Percentiles rank a stretch among this genome's conserved stretches.
These are phyloP conservation scores for Scheffersomyces titani DNA, from an alignment of 1,139 yeast species.

Conservation along the genomic window DNA sequence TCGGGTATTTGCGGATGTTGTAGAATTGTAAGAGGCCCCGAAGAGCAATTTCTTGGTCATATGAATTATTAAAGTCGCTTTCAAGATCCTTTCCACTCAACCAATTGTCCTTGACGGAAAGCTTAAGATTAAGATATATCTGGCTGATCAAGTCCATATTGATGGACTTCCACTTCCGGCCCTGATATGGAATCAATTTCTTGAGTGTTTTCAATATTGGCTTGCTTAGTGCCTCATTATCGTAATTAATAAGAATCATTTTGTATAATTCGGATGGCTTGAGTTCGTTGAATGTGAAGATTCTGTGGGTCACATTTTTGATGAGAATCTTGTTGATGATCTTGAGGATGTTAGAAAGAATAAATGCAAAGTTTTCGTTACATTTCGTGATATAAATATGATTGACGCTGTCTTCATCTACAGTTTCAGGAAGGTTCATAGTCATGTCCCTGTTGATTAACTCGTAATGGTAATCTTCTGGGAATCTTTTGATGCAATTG, in stretches of 20 bases:
- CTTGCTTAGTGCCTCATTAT: constrained; percentile 62
- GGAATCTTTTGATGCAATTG: constrained; percentile 31
- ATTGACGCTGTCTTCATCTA: constrained; percentile 29
- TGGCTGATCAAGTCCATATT: constrained; percentile 94
- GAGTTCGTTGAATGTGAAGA: constrained; percentile 54
- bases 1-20: constrained; percentile 59
- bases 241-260: constrained; percentile 48
- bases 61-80: constrained; percentile 72
- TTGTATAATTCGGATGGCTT: constrained; percentile 55
- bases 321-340: constrained; percentile 46
- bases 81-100: constrained; percentile 81
- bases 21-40: constrained; percentile 80
- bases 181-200: constrained; percentile 85
- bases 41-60: constrained; percentile 84
- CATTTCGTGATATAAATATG: constrained; percentile 31
- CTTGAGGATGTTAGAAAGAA: constrained; percentile 45
- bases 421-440: constrained; percentile 25
- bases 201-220: constrained; percentile 76
- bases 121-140: constrained; percentile 73
- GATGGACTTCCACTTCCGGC: constrained; percentile 89
- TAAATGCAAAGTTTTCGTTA: constrained; percentile 46
- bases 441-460: constrained; percentile 34
- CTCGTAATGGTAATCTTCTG: constrained; percentile 14
- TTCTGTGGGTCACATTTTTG: constrained; percentile 52
- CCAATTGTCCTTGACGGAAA: constrained; percentile 85